Conservation (phyloP, 495 filamentous ascomycete species). For the Aspergillus conjunctus region DNA sequence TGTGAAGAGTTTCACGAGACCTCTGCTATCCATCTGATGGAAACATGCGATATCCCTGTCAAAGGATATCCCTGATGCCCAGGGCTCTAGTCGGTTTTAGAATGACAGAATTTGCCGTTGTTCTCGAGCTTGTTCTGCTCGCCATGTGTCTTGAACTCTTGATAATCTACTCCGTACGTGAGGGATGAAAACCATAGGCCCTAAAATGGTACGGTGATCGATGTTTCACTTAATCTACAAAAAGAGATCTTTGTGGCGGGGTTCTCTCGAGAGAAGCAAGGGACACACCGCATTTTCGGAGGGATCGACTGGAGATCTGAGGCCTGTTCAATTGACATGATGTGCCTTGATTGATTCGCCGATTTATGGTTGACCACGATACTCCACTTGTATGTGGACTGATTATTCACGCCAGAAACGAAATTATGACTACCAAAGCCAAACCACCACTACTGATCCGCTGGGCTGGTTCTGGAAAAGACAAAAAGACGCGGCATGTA, state of each 20-base stretch:
- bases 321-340: background rate
- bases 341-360: background rate
- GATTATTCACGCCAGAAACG: background rate
- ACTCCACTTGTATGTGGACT: background rate
- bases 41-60: background rate
- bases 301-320: background rate
- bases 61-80: background rate
- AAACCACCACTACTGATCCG: background rate
- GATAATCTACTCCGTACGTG: too few relatives aligned
- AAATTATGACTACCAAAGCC: background rate
- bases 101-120: background rate
- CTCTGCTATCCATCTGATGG: background rate
- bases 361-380: background rate
- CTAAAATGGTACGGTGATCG: too few relatives aligned
- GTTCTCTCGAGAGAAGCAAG: background rate
- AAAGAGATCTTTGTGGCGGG: too few relatives aligned
- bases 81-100: too few relatives aligned
- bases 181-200: too few relatives aligned
- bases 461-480: background rate
- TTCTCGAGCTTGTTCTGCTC: background rate
- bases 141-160: too few relatives aligned
- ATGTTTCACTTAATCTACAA: too few relatives aligned
- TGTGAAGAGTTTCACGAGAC: background rate
- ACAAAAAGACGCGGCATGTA: background rate
- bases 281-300: background rate